phyloP scores from a whole-genome alignment of 2,329 filamentous ascomycete species.

The Neopestalotiopsis sp. region DNA sequence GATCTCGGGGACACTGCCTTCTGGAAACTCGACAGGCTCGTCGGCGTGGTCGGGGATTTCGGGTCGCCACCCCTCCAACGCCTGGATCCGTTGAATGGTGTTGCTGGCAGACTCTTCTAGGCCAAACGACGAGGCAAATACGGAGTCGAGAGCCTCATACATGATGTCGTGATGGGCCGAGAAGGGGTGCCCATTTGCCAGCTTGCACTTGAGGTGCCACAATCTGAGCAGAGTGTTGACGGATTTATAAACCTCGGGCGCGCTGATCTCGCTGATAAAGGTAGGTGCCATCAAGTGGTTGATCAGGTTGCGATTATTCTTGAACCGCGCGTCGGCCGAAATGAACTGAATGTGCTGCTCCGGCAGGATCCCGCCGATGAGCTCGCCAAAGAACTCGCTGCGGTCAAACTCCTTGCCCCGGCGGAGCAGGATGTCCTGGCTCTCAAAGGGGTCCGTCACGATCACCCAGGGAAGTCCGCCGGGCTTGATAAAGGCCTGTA shows the following conservation, averaged over 20 bases:
- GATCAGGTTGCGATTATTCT: constrained; percentile 36
- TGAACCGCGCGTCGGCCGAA: constrained; percentile 32
- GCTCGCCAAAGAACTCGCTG: constrained; percentile 35
- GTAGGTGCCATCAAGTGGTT: constrained; percentile 42
- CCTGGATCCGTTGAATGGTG: constrained; percentile 5
- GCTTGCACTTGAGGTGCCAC: constrained; percentile 38
- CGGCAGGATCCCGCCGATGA: constrained; percentile 38
- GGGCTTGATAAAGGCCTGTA: constrained; percentile 53
- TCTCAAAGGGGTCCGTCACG: constrained; percentile 46
- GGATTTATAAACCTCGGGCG: constrained; percentile 38
- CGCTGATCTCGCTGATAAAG: constrained; percentile 39
- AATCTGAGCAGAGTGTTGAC: constrained; percentile 36
- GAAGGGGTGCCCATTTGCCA: constrained; percentile 38
- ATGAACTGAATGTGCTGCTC: constrained; percentile 38
- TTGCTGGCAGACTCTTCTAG: constrained; percentile 8
- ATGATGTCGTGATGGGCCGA: constrained; percentile 36
- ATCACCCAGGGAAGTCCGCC: constrained; percentile 48
- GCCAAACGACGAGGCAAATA: constrained; percentile 34
- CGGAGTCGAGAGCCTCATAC: constrained; percentile 36
- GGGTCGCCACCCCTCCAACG: constrained; percentile 25
- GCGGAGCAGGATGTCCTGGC: constrained; percentile 49
- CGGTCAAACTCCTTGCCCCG: constrained; percentile 51
- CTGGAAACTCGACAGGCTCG: constrained; percentile 29
- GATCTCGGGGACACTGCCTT: constrained; percentile 20
- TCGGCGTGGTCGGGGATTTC: constrained; percentile 18